Evolutionary conservation across 164 flowering plant genomes (phyloP), one percentile per base, ranked within the genome.

Genomic region (Chimonanthus salicifolius): DNA sequence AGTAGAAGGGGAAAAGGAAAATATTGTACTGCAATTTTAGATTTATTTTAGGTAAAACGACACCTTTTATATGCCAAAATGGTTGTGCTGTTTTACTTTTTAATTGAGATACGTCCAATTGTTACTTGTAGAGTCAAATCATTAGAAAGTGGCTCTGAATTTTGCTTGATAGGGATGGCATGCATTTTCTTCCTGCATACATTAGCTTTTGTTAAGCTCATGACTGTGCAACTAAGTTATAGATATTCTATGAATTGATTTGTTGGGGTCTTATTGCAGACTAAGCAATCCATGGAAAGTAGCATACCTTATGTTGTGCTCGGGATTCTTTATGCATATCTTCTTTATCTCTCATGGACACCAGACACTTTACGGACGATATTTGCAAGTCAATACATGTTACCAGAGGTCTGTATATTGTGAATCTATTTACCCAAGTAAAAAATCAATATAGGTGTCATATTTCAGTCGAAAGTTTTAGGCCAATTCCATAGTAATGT

Each of bases 281-380:
- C 99, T n/a, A 91, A 80, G 82, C 90, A 81, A 77, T 69, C 83
- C 11, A 85, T 91, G 87, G 83, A 82, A 68, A 95, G 97, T 81
- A 82, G 82, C 70, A 80, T 90, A 51, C 99, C 98, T 5, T 92
- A 88, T 71, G 76, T 89, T 49, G 81, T 83, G 64, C 92, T 95
- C 48, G 96, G 98, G 49, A 72, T 87, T 76, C 73, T 89, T 9
- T 95, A 95, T 79, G 91, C 90, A 47, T 95, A 86, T 83, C 88
- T 95, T 46, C 74, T 95, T 0, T 88, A 85, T 83, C 92, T 92
- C 49, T 92, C 98, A 6, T 95, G 98, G 99, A 88, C 97, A 5
- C 97, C 99, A 7, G 97, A 92, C 47, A 92, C 99, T 18, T 33
- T 88, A 20, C 83, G 78, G 68, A 63, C 84, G 68, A 89, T 95